phyloP scores from a whole-genome alignment of 139 green algal genomes.

The Coelastrella sp. region DNA sequence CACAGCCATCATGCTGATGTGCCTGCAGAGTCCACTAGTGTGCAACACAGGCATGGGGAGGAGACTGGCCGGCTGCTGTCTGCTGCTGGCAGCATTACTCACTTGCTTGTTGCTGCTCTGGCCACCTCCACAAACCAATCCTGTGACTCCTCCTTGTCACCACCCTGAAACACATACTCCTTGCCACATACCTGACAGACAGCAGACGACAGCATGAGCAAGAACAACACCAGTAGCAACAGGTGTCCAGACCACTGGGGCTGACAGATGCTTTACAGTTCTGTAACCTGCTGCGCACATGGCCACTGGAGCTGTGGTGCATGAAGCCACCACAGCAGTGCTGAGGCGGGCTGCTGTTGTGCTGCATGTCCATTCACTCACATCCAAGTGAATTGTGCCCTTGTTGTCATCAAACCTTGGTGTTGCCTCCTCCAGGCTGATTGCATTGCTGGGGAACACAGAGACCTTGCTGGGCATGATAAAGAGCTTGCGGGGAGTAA shows the following conservation, averaged over 20 bases:
- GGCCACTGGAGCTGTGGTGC: neutral
- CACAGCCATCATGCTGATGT: neutral
- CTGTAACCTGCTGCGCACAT: neutral
- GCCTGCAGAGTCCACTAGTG: too few species aligned
- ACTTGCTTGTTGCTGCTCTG: constrained; percentile 43
- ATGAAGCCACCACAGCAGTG: neutral
- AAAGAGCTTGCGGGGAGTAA: constrained; percentile 50
- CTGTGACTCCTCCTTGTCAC: constrained; percentile 43
- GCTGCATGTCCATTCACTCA: neutral
- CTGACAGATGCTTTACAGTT: neutral
- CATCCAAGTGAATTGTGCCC: constrained; percentile 47
- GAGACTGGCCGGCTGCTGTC: neutral
- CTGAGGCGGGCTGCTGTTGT: neutral
- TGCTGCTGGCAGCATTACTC: neutral
- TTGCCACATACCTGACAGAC: constrained; percentile 25
- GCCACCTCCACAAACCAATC: constrained; percentile 52
- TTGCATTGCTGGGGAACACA: constrained; percentile 45
- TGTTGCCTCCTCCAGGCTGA: constrained; percentile 41
- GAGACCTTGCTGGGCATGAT: constrained; percentile 50
- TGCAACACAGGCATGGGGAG: too few species aligned
- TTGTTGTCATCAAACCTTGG: constrained; percentile 45
- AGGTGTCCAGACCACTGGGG: neutral
- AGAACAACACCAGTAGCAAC: neutral
- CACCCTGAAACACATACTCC: constrained; percentile 43
- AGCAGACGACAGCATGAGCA: neutral